These are phyloP conservation scores for Fusarium sublunatum DNA, from an alignment of 2,329 filamentous ascomycete species.

Conservation along the genomic window DNA sequence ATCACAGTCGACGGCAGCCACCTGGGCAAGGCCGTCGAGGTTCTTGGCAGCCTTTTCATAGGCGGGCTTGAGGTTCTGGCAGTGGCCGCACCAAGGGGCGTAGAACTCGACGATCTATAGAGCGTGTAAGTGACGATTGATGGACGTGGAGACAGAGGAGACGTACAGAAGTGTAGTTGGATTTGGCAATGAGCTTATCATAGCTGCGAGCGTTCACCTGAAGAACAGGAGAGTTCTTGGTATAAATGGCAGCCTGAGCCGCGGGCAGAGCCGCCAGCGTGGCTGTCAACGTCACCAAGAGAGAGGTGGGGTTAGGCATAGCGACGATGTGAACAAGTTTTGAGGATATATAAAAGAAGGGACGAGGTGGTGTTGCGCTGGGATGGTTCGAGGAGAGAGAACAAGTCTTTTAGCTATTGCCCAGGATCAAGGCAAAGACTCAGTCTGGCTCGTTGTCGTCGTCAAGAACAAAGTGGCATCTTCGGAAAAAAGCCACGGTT, in stretches of 20 bases:
- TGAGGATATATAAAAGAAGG: not conserved
- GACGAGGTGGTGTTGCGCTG: not conserved
- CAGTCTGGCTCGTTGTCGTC: conserved; percentile 18
- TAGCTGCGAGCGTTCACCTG: conserved; percentile 84
- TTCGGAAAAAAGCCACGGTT: conserved; percentile 50
- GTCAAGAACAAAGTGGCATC: conserved; percentile 45
- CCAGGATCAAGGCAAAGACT: conserved; percentile 16
- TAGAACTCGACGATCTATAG: conserved; percentile 82
- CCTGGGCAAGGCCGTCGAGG: conserved; percentile 91
- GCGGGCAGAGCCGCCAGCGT: conserved; percentile 74
- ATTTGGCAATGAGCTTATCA: conserved; percentile 83
- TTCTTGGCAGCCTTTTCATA: conserved; percentile 94
- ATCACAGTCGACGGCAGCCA: conserved; percentile 95
- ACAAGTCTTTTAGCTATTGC: conserved; percentile 10
- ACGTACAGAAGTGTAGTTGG: conserved; percentile 90
- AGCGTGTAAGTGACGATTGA: conserved; percentile 2
- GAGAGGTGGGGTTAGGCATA: conserved; percentile 66
- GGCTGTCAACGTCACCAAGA: conserved; percentile 60
- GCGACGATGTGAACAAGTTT: conserved; percentile 27
- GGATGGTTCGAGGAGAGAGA: not conserved
- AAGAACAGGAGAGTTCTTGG: conserved; percentile 86
- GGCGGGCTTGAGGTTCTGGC: conserved; percentile 92
- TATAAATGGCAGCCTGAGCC: conserved; percentile 79
- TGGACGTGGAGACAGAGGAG: not conserved
- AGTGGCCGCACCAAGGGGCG: conserved; percentile 97